Percentiles rank a stretch among this genome's conserved stretches.
These are phyloP conservation scores for Astrephomene gubernaculifera DNA, from an alignment of 139 green algal genomes.

Conservation along the genomic window DNA sequence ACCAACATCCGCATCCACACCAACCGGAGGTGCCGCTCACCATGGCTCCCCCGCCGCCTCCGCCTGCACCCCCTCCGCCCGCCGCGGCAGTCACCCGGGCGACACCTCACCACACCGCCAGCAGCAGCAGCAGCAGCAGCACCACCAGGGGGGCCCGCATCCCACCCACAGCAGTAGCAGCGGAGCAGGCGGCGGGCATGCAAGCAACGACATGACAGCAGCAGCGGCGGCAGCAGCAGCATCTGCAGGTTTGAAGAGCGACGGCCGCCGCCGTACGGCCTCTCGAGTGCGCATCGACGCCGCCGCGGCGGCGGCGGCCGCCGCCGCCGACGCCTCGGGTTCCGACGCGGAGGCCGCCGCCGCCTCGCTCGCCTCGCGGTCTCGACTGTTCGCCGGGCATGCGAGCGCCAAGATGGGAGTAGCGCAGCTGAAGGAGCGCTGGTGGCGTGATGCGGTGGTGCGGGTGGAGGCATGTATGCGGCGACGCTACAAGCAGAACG, in stretches of 20 bases:
- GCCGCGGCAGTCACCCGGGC: too few relatives aligned
- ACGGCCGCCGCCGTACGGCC: neutral
- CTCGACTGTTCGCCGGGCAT: neutral
- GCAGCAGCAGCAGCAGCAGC: neutral
- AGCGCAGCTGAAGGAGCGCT: slow-evolving; percentile 34
- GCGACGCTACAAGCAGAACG: slow-evolving; percentile 17
- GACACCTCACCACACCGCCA: too few relatives aligned
- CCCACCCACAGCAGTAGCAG: too few relatives aligned
- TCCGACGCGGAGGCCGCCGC: neutral
- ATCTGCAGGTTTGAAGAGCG: too few relatives aligned
- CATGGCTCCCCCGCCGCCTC: too few relatives aligned
- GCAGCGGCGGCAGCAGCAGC: too few relatives aligned
- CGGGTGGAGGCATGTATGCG: slow-evolving; percentile 17
- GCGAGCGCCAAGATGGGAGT: slow-evolving; percentile 7
- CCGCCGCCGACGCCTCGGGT: neutral
- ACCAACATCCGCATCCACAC: too few relatives aligned
- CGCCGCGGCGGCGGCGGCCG: neutral
- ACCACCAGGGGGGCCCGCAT: too few relatives aligned
- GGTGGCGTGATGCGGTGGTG: slow-evolving; percentile 41
- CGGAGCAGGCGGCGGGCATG: too few relatives aligned
- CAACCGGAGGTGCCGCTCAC: too few relatives aligned
- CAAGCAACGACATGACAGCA: too few relatives aligned
- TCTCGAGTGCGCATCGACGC: neutral
- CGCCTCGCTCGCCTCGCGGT: neutral
- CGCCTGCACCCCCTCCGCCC: too few relatives aligned